Conservation (phyloP, 805 yeast species). For the Wickerhamiella slavikovae region DNA sequence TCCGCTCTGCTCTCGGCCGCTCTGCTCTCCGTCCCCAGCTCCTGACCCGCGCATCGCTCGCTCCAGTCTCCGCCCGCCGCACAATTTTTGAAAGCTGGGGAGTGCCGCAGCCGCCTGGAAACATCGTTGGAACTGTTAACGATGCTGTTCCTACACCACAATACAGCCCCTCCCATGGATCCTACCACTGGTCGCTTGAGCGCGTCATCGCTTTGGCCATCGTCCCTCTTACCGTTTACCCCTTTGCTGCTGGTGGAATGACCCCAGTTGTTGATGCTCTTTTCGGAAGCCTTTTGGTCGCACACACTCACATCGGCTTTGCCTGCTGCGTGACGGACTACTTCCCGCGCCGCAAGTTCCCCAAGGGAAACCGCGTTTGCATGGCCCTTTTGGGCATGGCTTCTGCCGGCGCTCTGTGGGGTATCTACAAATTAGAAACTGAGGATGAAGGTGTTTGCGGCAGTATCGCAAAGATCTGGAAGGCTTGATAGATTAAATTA, state of each 20-base stretch:
- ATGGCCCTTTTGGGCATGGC: conserved; percentile 52
- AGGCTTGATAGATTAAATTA: conserved; percentile 16
- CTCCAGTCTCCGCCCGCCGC: conserved; percentile 5
- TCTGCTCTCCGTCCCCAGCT: background rate
- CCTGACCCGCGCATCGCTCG: conserved; percentile 1
- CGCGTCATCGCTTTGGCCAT: conserved; percentile 45
- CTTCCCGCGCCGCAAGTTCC: conserved; percentile 72
- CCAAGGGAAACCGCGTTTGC: conserved; percentile 51
- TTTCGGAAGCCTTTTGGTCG: conserved; percentile 41
- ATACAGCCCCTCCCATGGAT: conserved; percentile 48
- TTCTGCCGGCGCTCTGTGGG: conserved; percentile 47
- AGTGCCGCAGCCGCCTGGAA: conserved; percentile 72
- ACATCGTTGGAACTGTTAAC: conserved; percentile 80
- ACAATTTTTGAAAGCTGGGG: conserved; percentile 12
- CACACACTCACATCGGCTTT: conserved; percentile 74
- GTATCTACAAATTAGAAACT: conserved; percentile 58
- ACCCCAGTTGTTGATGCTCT: conserved; percentile 54
- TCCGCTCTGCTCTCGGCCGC: background rate
- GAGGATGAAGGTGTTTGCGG: conserved; percentile 61
- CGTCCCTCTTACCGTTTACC: conserved; percentile 57
- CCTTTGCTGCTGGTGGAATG: conserved; percentile 55
- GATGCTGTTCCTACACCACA: conserved; percentile 62
- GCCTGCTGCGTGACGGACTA: conserved; percentile 85
- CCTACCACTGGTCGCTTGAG: conserved; percentile 89
- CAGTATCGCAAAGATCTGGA: conserved; percentile 44